Conservation (phyloP, 2,329 filamentous ascomycete genomes). For the Penicillium sp. region DNA sequence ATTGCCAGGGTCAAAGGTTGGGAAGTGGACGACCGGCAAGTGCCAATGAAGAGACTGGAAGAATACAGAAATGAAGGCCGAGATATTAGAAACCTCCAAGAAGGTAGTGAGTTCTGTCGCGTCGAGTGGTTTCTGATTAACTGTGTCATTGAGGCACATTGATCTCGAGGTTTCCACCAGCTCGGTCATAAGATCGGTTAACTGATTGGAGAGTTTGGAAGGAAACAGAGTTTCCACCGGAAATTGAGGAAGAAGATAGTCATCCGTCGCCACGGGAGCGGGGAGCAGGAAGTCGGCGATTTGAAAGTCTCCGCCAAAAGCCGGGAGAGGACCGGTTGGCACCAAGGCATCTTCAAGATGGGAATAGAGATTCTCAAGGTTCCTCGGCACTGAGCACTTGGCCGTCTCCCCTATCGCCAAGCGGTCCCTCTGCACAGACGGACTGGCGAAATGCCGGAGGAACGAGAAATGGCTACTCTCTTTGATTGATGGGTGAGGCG, state of each 20-base stretch:
- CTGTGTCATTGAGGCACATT: constrained; percentile 14
- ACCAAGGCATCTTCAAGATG: constrained; percentile 28
- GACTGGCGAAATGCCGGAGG: constrained; percentile 30
- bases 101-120: constrained; percentile 22
- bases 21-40: constrained; percentile 32
- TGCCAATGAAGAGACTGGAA: constrained; percentile 36
- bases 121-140: constrained; percentile 9
- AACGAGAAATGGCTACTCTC: constrained; percentile 37
- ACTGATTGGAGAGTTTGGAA: constrained; percentile 24
- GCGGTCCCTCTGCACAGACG: constrained; percentile 26
- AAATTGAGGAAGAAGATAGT: constrained; percentile 19
- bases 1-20: constrained; percentile 30
- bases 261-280: constrained; percentile 10
- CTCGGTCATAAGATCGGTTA: constrained; percentile 26
- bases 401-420: constrained; percentile 33
- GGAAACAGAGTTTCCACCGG: constrained; percentile 17
- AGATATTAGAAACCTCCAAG: constrained; percentile 27
- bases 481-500: constrained; percentile 1
- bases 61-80: constrained; percentile 28
- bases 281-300: constrained; percentile 14
- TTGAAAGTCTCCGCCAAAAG: constrained; percentile 13
- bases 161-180: constrained; percentile 31
- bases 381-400: constrained; percentile 27
- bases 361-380: constrained; percentile 28
- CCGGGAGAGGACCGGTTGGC: constrained; percentile 18